Evolutionary conservation across 164 flowering plant genomes (phyloP).

Genomic region (Pachysandra terminalis): DNA sequence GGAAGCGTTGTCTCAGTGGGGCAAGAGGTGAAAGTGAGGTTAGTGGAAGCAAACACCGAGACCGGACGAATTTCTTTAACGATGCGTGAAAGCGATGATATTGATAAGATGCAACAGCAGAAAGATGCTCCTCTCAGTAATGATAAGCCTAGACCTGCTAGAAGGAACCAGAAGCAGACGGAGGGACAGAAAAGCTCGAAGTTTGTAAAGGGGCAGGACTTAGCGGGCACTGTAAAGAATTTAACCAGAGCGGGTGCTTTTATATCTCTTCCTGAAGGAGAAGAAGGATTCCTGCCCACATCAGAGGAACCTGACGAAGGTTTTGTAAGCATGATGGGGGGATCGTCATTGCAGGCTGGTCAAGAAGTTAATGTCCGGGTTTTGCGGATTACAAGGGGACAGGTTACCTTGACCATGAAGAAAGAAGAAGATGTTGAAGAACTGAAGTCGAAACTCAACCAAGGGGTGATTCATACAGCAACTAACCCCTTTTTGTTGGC

Average conservation of each 20-base stretch:
- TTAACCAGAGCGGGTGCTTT: constrained; percentile 75
- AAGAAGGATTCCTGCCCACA: constrained; percentile 86
- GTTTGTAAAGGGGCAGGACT: constrained; percentile 72
- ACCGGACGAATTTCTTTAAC: constrained; percentile 76
- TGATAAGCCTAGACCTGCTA: constrained; percentile 45
- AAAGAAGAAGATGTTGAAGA: constrained; percentile 49
- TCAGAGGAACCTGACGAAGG: constrained; percentile 76
- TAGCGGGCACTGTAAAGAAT: constrained; percentile 87
- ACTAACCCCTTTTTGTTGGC: constrained; percentile 90
- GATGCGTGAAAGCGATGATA: constrained; percentile 74
- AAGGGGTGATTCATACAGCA: constrained; percentile 59
- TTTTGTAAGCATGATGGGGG: constrained; percentile 50
- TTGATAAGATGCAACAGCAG: constrained; percentile 37
- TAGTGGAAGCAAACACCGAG: constrained; percentile 71
- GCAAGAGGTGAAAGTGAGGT: constrained; percentile 88
- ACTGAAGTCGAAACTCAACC: constrained; percentile 28
- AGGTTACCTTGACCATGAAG: constrained; percentile 85
- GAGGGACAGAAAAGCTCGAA: constrained; percentile 50
- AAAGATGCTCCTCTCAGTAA: constrained; percentile 34
- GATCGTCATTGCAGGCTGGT: constrained; percentile 63
- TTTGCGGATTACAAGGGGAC: constrained; percentile 67
- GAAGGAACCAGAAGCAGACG: constrained; percentile 41
- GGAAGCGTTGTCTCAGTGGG: constrained; percentile 72
- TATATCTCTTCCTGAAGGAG: constrained; percentile 84
- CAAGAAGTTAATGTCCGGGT: constrained; percentile 85